Evolutionary conservation across 23 red algal species (phyloP).

Genomic region (Gracilariopsis chorda): DNA sequence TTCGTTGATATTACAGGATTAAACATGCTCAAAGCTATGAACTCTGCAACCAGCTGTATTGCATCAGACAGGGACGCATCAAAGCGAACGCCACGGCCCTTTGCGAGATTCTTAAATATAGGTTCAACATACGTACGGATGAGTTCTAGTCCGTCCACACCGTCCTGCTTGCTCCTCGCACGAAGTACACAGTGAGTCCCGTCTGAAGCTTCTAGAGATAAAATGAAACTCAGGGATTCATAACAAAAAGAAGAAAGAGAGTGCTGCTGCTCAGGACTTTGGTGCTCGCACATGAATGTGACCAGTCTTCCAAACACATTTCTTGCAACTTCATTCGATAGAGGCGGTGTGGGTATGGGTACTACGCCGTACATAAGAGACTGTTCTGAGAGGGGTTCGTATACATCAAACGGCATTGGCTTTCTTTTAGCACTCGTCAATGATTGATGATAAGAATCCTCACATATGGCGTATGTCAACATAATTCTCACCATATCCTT

Average conservation of each 20-base stretch:
- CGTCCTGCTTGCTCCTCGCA: neutral
- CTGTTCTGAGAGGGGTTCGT: neutral
- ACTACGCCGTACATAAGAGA: neutral
- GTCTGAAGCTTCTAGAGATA: neutral
- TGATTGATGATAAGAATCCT: slow-evolving; percentile 5
- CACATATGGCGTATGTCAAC: neutral
- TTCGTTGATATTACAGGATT: neutral
- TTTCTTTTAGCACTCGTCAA: neutral
- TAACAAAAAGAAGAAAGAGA: neutral
- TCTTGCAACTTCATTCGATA: neutral
- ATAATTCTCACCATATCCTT: slow-evolving; percentile 39
- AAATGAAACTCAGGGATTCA: neutral
- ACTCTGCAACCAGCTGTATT: neutral
- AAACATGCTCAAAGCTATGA: neutral
- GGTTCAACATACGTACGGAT: neutral
- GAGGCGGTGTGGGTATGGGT: neutral
- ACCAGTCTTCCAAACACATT: slow-evolving; percentile 5
- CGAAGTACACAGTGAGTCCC: too few relatives aligned
- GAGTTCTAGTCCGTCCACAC: neutral
- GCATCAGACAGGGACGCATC: neutral
- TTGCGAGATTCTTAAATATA: neutral
- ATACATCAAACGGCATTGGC: neutral
- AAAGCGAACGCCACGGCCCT: neutral
- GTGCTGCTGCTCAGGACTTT: neutral
- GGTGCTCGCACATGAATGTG: neutral